phyloP scores from a whole-genome alignment of 2,329 filamentous ascomycete genomes.

The Phaeoacremonium minimum region DNA sequence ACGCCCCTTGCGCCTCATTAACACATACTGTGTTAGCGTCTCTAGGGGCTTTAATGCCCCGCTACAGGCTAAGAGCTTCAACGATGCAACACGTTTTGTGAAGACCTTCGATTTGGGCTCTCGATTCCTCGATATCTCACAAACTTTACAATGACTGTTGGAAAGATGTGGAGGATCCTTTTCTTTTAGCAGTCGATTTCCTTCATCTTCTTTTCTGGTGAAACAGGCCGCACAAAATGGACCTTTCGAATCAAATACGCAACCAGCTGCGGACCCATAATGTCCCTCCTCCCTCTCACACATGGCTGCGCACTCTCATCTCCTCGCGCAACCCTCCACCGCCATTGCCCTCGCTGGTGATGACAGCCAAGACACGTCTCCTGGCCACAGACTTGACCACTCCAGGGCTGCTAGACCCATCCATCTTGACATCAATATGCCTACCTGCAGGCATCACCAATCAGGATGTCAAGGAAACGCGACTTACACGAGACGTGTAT shows the following conservation, averaged over 20 bases:
- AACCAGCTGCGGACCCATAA: constrained; percentile 45
- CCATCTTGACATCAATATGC: constrained; percentile 30
- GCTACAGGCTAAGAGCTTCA: too few species aligned
- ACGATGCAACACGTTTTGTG: too few species aligned
- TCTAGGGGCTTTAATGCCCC: too few species aligned
- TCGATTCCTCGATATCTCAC: too few species aligned
- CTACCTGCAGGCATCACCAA: constrained; percentile 57
- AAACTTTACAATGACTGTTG: too few species aligned
- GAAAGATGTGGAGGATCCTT: too few species aligned
- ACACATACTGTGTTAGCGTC: too few species aligned
- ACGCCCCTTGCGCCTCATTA: too few species aligned
- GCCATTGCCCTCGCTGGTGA: constrained; percentile 66
- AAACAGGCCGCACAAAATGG: too few species aligned
- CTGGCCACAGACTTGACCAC: constrained; percentile 72
- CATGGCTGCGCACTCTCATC: constrained; percentile 64
- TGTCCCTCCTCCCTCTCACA: constrained; percentile 44
- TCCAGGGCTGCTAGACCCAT: constrained; percentile 44
- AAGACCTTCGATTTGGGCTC: too few species aligned
- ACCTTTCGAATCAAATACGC: constrained; percentile 44
- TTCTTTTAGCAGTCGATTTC: too few species aligned
- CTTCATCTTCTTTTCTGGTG: too few species aligned
- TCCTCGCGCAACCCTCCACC: constrained; percentile 50
- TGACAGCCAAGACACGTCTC: constrained; percentile 77
- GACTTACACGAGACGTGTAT: constrained; percentile 57
- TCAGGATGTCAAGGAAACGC: constrained; percentile 47